These are phyloP conservation scores for Chaetomium sp. DNA, from an alignment of 2,329 filamentous ascomycete species.

Conservation along the genomic window DNA sequence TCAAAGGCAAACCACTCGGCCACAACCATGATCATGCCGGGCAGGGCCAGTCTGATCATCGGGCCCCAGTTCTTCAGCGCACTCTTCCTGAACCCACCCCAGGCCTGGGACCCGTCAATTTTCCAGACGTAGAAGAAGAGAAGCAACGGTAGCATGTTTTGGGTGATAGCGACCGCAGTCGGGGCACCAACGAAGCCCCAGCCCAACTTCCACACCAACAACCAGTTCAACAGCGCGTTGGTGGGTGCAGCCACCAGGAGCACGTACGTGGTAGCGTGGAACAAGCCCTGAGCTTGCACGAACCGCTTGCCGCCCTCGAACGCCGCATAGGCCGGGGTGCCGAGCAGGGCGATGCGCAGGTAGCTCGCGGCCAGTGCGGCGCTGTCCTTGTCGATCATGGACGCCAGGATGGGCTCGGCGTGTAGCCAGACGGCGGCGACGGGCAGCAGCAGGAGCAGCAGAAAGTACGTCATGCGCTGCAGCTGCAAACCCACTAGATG, in stretches of 20 bases:
- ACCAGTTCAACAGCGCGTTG: conserved; percentile 77
- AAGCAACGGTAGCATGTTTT: conserved; percentile 72
- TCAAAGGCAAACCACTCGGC: conserved; percentile 95
- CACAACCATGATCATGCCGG: conserved; percentile 90
- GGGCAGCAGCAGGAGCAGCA: conserved; percentile 70
- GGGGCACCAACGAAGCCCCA: conserved; percentile 77
- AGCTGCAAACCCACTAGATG: conserved; percentile 84
- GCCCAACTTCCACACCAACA: conserved; percentile 71
- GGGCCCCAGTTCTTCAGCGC: conserved; percentile 75
- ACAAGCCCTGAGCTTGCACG: conserved; percentile 79
- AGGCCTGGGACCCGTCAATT: conserved; percentile 72
- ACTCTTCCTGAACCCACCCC: conserved; percentile 74
- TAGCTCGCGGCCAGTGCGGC: conserved; percentile 73
- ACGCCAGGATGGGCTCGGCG: conserved; percentile 63
- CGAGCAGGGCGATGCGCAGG: conserved; percentile 67
- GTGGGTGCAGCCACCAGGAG: conserved; percentile 74
- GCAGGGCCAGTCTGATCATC: conserved; percentile 85
- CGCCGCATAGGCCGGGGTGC: conserved; percentile 72
- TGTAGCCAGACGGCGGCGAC: conserved; percentile 70
- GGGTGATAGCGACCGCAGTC: conserved; percentile 73
- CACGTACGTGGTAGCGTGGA: conserved; percentile 78
- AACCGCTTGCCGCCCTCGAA: conserved; percentile 81
- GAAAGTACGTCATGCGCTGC: conserved; percentile 78
- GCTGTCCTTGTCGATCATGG: conserved; percentile 69
- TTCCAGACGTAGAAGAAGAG: conserved; percentile 74